Conservation (phyloP, 73 alveolate species). For the Blepharisma japonicum region DNA sequence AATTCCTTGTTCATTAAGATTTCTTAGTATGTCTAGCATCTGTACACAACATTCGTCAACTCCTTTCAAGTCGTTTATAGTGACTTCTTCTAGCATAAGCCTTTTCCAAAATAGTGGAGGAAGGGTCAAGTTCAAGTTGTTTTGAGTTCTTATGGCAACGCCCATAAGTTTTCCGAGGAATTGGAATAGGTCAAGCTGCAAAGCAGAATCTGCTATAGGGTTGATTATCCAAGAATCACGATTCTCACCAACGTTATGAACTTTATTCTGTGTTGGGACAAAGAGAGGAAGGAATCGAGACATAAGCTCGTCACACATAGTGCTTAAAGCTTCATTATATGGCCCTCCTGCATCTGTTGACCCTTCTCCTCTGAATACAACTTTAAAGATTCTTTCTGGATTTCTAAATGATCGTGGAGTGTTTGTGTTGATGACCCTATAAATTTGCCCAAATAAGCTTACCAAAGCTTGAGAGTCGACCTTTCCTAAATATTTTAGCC, state of each 20-base stretch:
- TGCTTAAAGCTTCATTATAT: conserved; percentile 78
- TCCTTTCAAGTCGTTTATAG: conserved; percentile 70
- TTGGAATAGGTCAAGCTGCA: conserved; percentile 74
- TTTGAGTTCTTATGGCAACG: conserved; percentile 77
- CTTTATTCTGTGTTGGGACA: conserved; percentile 86
- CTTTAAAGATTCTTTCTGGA: conserved; percentile 50
- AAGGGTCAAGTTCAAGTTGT: conserved; percentile 64
- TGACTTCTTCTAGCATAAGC: conserved; percentile 69
- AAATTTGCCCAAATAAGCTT: conserved; percentile 63
- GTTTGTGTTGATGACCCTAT: conserved; percentile 13
- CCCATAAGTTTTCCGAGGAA: conserved; percentile 87
- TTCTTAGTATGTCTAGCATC: conserved; percentile 68
- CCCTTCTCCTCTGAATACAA: conserved; percentile 81
- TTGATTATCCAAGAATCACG: conserved; percentile 85
- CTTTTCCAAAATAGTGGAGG: conserved; percentile 83
- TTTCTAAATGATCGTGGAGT: conserved; percentile 21
- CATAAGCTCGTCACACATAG: conserved; percentile 77
- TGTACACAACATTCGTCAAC: conserved; percentile 78
- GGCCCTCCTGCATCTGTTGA: conserved; percentile 96
- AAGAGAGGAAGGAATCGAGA: conserved; percentile 74
- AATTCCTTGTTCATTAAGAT: conserved; percentile 35
- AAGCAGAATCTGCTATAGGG: conserved; percentile 83
- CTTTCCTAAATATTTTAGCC: conserved; percentile 51
- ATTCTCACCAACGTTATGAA: conserved; percentile 77
- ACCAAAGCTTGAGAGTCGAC: conserved; percentile 60